Evolutionary conservation across 2,329 filamentous ascomycete genomes (phyloP).

Genomic region (Cyphellophora attinorum): DNA sequence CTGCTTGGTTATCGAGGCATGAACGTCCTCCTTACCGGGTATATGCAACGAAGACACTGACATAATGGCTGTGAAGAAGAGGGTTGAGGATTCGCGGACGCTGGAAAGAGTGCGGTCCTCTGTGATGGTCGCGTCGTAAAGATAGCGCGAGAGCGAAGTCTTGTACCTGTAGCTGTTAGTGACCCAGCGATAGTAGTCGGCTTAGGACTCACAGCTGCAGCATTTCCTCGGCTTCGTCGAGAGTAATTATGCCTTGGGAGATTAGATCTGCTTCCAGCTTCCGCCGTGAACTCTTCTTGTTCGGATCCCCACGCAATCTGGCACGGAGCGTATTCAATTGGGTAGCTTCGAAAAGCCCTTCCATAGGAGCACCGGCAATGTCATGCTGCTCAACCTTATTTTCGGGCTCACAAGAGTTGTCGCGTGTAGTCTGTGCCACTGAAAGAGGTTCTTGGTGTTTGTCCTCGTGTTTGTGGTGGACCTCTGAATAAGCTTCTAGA

Average conservation of each 20-base stretch:
- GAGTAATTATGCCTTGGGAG: constrained; percentile 12
- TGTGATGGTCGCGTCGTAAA: constrained; percentile 31
- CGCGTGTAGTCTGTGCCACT: constrained; percentile 14
- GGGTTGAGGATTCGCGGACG: constrained; percentile 44
- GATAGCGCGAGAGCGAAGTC: constrained; percentile 17
- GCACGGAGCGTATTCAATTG: constrained; percentile 27
- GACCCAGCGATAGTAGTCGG: neutral
- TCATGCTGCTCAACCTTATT: constrained; percentile 22
- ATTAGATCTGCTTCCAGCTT: constrained; percentile 17
- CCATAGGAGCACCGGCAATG: constrained; percentile 42
- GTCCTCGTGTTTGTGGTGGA: constrained; percentile 2
- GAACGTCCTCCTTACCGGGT: constrained; percentile 42
- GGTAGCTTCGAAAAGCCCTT: constrained; percentile 45
- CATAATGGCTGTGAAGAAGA: constrained; percentile 47
- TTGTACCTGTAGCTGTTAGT: constrained; percentile 12
- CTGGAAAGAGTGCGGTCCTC: constrained; percentile 41
- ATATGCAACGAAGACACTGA: constrained; percentile 52
- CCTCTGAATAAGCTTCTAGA: constrained; percentile 11
- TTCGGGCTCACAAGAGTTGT: constrained; percentile 17
- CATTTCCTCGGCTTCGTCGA: constrained; percentile 17
- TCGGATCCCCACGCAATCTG: constrained; percentile 13
- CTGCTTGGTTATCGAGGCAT: constrained; percentile 47
- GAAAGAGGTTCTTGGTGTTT: neutral
- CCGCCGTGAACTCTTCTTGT: constrained; percentile 14
- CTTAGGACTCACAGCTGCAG: constrained; percentile 9